These are phyloP conservation scores for Neurospora tetrasperma DNA, from an alignment of 495 filamentous ascomycete genomes.

Conservation along the genomic window DNA sequence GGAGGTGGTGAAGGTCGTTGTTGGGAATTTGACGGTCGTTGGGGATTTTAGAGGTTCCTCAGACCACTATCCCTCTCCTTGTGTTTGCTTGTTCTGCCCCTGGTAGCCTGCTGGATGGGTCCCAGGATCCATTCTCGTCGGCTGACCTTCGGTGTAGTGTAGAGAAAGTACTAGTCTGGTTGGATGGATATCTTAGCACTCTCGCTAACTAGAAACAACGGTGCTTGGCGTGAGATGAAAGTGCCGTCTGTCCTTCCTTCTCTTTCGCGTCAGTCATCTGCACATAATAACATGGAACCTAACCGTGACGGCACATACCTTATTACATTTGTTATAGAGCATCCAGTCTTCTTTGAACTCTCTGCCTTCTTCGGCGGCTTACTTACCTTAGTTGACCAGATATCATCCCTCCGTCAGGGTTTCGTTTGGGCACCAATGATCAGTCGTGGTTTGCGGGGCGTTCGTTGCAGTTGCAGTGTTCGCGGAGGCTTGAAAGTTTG, in stretches of 20 bases:
- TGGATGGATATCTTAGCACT: background rate
- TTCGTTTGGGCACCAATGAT: background rate
- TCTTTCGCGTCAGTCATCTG: background rate
- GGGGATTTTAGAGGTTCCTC: background rate
- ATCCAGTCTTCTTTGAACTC: background rate
- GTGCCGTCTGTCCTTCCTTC: background rate
- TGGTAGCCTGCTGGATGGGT: background rate
- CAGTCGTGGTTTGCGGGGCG: background rate
- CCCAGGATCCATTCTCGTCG: background rate
- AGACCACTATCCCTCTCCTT: background rate
- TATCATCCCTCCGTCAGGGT: background rate
- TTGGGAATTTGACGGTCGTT: background rate
- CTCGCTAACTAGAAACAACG: background rate
- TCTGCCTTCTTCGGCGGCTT: no score
- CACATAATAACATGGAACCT: background rate
- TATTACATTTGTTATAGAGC: background rate
- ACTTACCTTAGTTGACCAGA: background rate
- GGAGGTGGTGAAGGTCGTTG: background rate
- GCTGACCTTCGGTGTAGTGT: background rate
- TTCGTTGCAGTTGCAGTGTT: background rate
- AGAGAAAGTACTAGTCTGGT: background rate
- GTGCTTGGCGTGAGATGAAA: background rate
- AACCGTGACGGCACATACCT: background rate
- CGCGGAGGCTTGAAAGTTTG: background rate
- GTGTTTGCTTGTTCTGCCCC: background rate